Evolutionary conservation across 2,329 filamentous ascomycete species (phyloP).

Genomic region (Arthrocladium fulminans): DNA sequence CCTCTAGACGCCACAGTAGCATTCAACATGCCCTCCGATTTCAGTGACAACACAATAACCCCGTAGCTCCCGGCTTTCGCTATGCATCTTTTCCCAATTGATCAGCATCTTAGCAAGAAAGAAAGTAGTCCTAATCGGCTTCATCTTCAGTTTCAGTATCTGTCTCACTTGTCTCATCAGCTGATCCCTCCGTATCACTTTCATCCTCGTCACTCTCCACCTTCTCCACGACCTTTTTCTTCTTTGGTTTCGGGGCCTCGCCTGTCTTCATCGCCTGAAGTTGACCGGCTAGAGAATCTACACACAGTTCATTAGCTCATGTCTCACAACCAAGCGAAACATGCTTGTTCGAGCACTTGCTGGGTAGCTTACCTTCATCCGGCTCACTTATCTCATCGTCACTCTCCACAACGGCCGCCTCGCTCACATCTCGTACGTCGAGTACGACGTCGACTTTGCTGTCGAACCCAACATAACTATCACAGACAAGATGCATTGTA

Average conservation of each 20-base stretch:
- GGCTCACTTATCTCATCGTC: slow-evolving; percentile 95
- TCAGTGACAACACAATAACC: too few species aligned
- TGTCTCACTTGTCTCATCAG: slow-evolving; percentile 48
- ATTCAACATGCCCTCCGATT: too few species aligned
- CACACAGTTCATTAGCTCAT: slow-evolving; percentile 25
- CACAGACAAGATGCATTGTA: slow-evolving; percentile 84
- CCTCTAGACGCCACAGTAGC: too few species aligned
- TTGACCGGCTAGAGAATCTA: slow-evolving; percentile 85
- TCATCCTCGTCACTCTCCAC: slow-evolving; percentile 54
- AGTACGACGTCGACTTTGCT: slow-evolving; percentile 84
- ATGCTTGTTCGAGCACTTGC: too few species aligned
- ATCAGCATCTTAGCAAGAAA: too few species aligned
- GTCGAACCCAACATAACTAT: slow-evolving; percentile 92
- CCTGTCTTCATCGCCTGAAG: slow-evolving; percentile 75
- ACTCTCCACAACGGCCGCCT: slow-evolving; percentile 62
- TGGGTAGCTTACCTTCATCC: slow-evolving; percentile 90
- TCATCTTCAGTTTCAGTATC: slow-evolving; percentile 71
- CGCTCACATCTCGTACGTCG: slow-evolving; percentile 78
- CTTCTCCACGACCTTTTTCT: slow-evolving; percentile 54
- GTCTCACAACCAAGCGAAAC: neutral
- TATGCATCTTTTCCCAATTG: too few species aligned
- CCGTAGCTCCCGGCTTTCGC: too few species aligned
- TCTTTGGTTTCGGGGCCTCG: slow-evolving; percentile 46
- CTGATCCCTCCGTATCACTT: slow-evolving; percentile 56
- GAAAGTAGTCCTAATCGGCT: slow-evolving; percentile 12